Conservation (phyloP, 2,329 filamentous ascomycete species). For the Sporothrix schenckii region DNA sequence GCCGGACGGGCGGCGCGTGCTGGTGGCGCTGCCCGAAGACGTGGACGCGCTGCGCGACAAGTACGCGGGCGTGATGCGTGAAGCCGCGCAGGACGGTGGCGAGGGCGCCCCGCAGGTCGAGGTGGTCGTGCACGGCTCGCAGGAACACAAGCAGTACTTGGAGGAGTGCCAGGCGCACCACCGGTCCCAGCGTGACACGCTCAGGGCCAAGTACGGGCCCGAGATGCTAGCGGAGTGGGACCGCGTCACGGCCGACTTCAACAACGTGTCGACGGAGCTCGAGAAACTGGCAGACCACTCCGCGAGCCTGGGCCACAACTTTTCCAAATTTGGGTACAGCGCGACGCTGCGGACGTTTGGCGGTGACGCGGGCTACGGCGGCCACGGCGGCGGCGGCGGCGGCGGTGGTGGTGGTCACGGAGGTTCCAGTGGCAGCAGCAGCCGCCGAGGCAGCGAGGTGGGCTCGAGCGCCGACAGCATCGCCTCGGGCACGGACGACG, state of each 20-base stretch:
- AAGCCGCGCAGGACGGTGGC: conserved; percentile 28
- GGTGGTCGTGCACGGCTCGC: conserved; percentile 60
- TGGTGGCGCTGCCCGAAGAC: conserved; percentile 62
- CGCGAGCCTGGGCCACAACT: conserved; percentile 59
- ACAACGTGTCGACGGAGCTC: conserved; percentile 56
- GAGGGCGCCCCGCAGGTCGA: conserved; percentile 50
- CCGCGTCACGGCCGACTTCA: conserved; percentile 56
- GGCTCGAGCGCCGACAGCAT: conserved; percentile 22
- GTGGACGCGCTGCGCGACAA: conserved; percentile 51
- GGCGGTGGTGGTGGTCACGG: neutral
- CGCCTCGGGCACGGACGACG: conserved; percentile 30
- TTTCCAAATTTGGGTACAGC: conserved; percentile 65
- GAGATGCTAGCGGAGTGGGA: conserved; percentile 60
- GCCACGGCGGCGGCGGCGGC: neutral
- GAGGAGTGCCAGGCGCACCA: conserved; percentile 57
- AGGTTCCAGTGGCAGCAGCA: conserved; percentile 13
- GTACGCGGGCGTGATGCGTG: conserved; percentile 42
- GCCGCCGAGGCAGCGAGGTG: conserved; percentile 7
- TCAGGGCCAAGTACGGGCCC: conserved; percentile 54
- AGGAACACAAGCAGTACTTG: conserved; percentile 52
- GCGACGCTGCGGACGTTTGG: conserved; percentile 57
- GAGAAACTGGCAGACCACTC: conserved; percentile 56
- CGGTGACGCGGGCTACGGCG: conserved; percentile 34
- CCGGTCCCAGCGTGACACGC: conserved; percentile 49
- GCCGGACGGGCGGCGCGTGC: conserved; percentile 59